These are phyloP conservation scores for Russula sp. DNA, from an alignment of 768 basidiomycete species.

Conservation along the genomic window DNA sequence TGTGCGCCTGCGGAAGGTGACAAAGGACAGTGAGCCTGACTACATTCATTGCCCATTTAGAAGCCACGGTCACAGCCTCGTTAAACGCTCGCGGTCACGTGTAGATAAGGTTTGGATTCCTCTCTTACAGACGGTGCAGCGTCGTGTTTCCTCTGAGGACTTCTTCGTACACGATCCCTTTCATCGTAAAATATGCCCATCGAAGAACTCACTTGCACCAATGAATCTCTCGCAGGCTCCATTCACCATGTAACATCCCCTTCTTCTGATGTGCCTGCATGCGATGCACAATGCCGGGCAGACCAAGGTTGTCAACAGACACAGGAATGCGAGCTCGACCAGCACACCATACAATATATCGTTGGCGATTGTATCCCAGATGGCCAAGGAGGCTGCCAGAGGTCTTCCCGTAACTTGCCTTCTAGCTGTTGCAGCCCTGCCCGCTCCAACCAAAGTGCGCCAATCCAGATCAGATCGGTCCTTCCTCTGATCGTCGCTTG, in stretches of 20 bases:
- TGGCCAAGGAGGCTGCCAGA: slow-evolving; percentile 11
- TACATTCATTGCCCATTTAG: too few species aligned
- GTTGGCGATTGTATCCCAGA: slow-evolving; percentile 16
- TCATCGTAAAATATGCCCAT: not conserved
- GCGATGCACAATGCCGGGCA: not conserved
- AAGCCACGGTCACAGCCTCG: too few species aligned
- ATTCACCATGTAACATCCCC: not conserved
- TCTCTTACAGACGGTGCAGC: too few species aligned
- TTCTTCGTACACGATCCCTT: not conserved
- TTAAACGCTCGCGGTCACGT: not conserved
- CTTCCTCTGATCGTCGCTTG: not conserved
- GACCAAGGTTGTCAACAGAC: not conserved
- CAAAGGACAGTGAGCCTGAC: not conserved
- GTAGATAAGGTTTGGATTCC: not conserved
- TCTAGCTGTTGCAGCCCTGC: not conserved
- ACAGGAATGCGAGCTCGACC: not conserved
- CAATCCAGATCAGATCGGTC: not conserved
- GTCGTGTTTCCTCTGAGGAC: too few species aligned
- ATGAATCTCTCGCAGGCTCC: not conserved
- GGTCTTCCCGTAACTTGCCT: not conserved
- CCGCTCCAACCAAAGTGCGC: not conserved
- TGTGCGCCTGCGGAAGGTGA: not conserved
- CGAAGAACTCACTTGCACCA: not conserved
- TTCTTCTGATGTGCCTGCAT: not conserved
- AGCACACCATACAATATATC: not conserved